Base-by-base conservation (phyloP, 2,329 filamentous ascomycete species). In the Monilinia polystroma region DNA sequence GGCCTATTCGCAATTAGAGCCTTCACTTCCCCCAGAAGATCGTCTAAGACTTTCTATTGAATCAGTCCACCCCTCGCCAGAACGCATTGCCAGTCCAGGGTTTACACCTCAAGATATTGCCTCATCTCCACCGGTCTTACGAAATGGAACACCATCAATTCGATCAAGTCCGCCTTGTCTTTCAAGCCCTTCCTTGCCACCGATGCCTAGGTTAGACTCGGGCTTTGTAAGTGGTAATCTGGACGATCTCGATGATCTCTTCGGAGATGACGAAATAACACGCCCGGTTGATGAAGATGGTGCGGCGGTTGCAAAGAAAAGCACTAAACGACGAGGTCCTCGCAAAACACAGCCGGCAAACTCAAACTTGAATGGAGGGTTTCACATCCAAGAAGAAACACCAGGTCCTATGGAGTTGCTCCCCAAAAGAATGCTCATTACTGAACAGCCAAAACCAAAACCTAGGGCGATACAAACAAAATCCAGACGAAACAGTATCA, bases 111-210 rank as follows among this genome's bases (percentile, higher is more conserved):
- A 87, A 59, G 91, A 92, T 64, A 92, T 98, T 72, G 90, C 90
- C 1, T 98, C 95, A 0, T 98, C 94, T 4, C 94, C 94, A 18
- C 95, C 95, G 0, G 83, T 96, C 1, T 87, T 93, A 69, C 84
- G 86, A 70, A 84, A 84, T 49, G 81, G 82, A 41, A 87, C 85
- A 67, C 64, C 64, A 12, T 88, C 90, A 5, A 85, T 87, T 38
- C 86, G 89, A 35, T 97, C 93, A 2, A 98, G 94, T 75, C 95
- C 94, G 2, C 84, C 87, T 54, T 82, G 93, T 60, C 87, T 87
- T 10, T 85, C 86, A 0, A 87, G 89, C 81, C 84, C 81, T 0
- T 80, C 83, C 29, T 76, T 88, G 35, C 87, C 88, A 63, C 83
- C 84, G 6, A 82, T 88, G 70, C 82, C 83, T 10, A 74, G 79